phyloP scores from a whole-genome alignment of 1,284 basidiomycete genomes.

The Austroboletus novae-zelandiae region DNA sequence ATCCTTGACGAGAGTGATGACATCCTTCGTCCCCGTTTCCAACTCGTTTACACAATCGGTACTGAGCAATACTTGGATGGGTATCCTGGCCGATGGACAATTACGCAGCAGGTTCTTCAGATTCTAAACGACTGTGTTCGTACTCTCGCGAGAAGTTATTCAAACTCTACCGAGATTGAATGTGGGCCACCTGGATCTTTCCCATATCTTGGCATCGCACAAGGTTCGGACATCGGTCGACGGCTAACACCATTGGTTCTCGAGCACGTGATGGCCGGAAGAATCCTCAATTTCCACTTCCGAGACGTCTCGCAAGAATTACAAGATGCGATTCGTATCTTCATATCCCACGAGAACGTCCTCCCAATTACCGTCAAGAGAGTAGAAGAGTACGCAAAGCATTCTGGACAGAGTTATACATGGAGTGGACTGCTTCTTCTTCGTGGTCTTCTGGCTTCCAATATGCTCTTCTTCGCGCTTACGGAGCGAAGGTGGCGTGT shows the following conservation, averaged over 20 bases:
- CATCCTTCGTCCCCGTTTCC: slow-evolving; percentile 44
- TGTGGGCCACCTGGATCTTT: slow-evolving; percentile 17
- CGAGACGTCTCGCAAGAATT: background rate
- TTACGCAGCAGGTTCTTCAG: slow-evolving; percentile 38
- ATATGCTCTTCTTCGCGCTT: slow-evolving; percentile 39
- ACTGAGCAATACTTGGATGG: slow-evolving; percentile 38
- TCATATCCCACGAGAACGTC: slow-evolving; percentile 16
- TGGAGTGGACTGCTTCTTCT: slow-evolving; percentile 40
- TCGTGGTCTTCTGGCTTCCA: slow-evolving; percentile 42
- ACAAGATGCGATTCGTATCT: slow-evolving; percentile 15
- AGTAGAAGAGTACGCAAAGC: slow-evolving; percentile 13
- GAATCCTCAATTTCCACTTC: slow-evolving; percentile 16
- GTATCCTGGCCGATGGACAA: slow-evolving; percentile 46
- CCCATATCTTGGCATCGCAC: slow-evolving; percentile 32
- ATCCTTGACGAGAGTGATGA: slow-evolving; percentile 53
- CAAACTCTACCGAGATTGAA: slow-evolving; percentile 14
- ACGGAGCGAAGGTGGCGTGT: slow-evolving; percentile 45
- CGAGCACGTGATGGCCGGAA: slow-evolving; percentile 26
- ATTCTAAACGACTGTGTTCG: slow-evolving; percentile 15
- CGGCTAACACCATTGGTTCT: slow-evolving; percentile 22
- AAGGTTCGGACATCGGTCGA: background rate
- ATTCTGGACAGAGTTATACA: slow-evolving; percentile 1
- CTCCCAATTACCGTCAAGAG: slow-evolving; percentile 16
- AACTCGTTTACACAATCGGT: slow-evolving; percentile 46
- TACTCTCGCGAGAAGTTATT: slow-evolving; percentile 6